Percentiles rank a stretch among this genome's conserved stretches.
Evolutionary conservation across 2,329 filamentous ascomycete species (phyloP).

Genomic region (Fusarium citri): DNA sequence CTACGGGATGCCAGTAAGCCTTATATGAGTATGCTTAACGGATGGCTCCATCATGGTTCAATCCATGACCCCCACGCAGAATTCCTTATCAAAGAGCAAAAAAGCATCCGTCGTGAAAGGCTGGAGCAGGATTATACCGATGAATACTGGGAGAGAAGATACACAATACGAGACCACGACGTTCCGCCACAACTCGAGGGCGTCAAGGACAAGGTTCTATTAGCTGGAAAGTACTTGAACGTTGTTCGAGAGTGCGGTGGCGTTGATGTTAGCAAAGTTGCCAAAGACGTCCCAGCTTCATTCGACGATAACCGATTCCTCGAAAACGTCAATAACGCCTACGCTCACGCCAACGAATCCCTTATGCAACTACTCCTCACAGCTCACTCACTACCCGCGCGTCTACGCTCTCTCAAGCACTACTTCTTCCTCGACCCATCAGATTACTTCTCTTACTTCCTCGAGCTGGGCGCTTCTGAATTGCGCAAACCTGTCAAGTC

Average conservation of each 20-base stretch:
- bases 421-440: slow-evolving; percentile 99
- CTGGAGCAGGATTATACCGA: slow-evolving; percentile 97
- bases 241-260: slow-evolving; percentile 97
- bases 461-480: slow-evolving; percentile 90
- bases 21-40: slow-evolving; percentile 98
- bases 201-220: slow-evolving; percentile 92
- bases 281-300: slow-evolving; percentile 87
- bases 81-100: slow-evolving; percentile 95
- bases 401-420: slow-evolving; percentile 92
- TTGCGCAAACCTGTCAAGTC: slow-evolving; percentile 87
- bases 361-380: slow-evolving; percentile 91
- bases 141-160: slow-evolving; percentile 98
- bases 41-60: slow-evolving; percentile 96
- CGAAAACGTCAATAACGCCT: slow-evolving; percentile 95
- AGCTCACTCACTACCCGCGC: slow-evolving; percentile 88
- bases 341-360: slow-evolving; percentile 94
- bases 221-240: slow-evolving; percentile 97
- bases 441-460: slow-evolving; percentile 98
- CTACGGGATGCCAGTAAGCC: slow-evolving; percentile 89
- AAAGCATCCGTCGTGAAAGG: slow-evolving; percentile 90
- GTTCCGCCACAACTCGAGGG: slow-evolving; percentile 91
- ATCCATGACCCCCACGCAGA: slow-evolving; percentile 95
- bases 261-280: slow-evolving; percentile 90
- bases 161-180: slow-evolving; percentile 91
- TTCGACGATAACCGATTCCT: slow-evolving; percentile 94